Base-by-base conservation (phyloP, 805 yeast genomes). In the Candida vartiovaarae region DNA sequence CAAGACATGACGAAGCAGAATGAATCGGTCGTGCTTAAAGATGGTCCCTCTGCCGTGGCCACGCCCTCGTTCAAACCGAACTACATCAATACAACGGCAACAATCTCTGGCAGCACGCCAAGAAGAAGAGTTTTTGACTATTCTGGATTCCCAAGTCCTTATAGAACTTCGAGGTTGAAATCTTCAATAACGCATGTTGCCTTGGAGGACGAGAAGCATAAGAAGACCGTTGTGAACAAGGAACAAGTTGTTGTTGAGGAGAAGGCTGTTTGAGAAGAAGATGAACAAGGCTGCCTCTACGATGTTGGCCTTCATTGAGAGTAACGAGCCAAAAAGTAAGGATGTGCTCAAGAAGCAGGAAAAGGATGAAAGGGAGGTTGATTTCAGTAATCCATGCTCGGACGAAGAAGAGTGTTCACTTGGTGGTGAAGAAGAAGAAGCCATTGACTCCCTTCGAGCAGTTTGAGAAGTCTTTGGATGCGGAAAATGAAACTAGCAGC, bases 271-370 rank as follows among this genome's bases (percentile, higher is more conserved):
- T 39, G 44, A 51, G 29, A 36, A 40, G 40, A 9, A 62, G 45
- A 43, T 70, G 42, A 72, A 76, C 48, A 67, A 64, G 32, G 70
- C 80, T 0, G 80, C 80, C 1, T 62, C 73, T 41, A 71, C 79
- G 2, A 59, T 75, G 39, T 55, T 75, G 36, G 71, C 78, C 4
- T 58, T 72, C 36, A 52, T 73, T n/a, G 70, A 66, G 31, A 55
- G 53, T n/a, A 52, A 54, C 6, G 57, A 53, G 8, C 49, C 31
- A 4, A 45, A 15, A 15, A 15, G 20, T 15, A 15, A 15, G 20
- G 20, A 15, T 15, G 43, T 6, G 23, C 41, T 24, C 44, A 46
- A 34, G 36, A 48, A 36, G 39, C 31, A 23, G 30, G 36, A 6
- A 43, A 39, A 20, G 39, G 38, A 31, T 32, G 34, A 24, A 34